Base-by-base conservation (phyloP, 2,329 filamentous ascomycete genomes). In the Colletotrichum brevisporum region DNA sequence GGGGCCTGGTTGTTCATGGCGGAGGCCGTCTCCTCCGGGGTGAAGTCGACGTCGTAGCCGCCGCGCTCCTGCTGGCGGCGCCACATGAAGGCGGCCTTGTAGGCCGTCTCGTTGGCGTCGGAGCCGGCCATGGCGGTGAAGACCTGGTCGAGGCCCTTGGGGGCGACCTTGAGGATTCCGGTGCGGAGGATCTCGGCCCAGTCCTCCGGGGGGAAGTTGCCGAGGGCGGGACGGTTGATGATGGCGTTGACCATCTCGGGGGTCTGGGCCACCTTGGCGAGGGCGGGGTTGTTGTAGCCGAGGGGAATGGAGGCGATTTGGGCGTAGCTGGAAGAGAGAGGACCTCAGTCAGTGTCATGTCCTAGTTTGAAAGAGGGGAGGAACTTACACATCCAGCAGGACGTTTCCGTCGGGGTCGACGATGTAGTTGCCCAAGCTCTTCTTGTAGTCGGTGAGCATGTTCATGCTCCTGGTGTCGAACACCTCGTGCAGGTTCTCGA, bases 61-160 rank as follows among this genome's bases (percentile, higher is more conserved):
- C 94, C 94, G 71, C 95, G 93, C 82, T 96, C 89, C 72, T 90
- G 87, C 80, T 94, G 92, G 56, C 93, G 90, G 77, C 92, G 91
- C 88, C 92, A 97, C 91, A 97, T 97, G 84, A 97, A 97, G 57
- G 95, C 94, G 9, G 94, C 94, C 84, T 97, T 97, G 89, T 94
- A 97, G 51, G 95, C 95, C 41, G 93, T 92, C 84, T 97, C 95
- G 83, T 97, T 97, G 81, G 94, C 94, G 77, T 97, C 94, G 21
- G 94, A 97, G 71, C 94, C 94, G 62, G 94, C 90, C 85, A 94
- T 92, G 73, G 92, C 94, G 18, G 94, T 97, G 84, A 97, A 97
- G 74, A 97, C 94, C 81, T 97, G 93, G 85, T 94, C 84, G 71
- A 95, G 84, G 41, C 94, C 94, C 79, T 91, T 92, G 69, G 94